Percentiles rank a stretch among this genome's conserved stretches.
These are phyloP conservation scores for Chimonanthus praecox DNA, from an alignment of 164 flowering plant genomes.

Conservation along the genomic window DNA sequence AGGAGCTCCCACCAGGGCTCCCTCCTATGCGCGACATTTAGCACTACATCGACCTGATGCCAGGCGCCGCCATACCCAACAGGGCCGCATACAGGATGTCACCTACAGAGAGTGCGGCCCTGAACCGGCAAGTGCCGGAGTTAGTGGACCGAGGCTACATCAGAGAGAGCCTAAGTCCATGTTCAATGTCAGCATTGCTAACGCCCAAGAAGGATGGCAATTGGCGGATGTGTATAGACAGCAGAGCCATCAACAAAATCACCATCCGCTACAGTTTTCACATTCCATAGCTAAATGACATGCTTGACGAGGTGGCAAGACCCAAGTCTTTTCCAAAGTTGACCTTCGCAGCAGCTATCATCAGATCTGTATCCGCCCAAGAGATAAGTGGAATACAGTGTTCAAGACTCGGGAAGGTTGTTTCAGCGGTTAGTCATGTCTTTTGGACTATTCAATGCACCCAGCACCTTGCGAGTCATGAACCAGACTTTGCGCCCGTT, in stretches of 20 bases:
- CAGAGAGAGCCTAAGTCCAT: neutral
- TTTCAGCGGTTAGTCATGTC: neutral
- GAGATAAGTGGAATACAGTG: neutral
- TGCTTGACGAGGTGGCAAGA: neutral
- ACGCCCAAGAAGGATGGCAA: constrained; percentile 1
- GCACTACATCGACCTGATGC: neutral
- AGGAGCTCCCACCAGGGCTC: neutral
- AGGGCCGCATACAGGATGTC: neutral
- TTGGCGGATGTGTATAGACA: neutral
- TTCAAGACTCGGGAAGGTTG: neutral
- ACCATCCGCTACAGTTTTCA: neutral
- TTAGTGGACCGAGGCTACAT: neutral
- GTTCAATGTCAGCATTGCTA: neutral
- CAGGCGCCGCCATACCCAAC: neutral
- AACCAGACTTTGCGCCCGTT: too few relatives aligned
- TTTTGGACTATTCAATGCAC: neutral
- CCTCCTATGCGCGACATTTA: neutral
- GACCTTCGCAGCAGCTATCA: neutral
- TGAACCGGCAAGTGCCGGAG: neutral
- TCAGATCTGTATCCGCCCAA: neutral
- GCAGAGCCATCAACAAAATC: neutral
- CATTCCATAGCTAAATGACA: neutral
- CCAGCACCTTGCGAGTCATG: neutral
- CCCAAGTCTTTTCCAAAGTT: neutral
- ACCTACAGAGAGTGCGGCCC: neutral